These are phyloP conservation scores for Trichophyton simii DNA, from an alignment of 2,329 filamentous ascomycete genomes.

Conservation along the genomic window DNA sequence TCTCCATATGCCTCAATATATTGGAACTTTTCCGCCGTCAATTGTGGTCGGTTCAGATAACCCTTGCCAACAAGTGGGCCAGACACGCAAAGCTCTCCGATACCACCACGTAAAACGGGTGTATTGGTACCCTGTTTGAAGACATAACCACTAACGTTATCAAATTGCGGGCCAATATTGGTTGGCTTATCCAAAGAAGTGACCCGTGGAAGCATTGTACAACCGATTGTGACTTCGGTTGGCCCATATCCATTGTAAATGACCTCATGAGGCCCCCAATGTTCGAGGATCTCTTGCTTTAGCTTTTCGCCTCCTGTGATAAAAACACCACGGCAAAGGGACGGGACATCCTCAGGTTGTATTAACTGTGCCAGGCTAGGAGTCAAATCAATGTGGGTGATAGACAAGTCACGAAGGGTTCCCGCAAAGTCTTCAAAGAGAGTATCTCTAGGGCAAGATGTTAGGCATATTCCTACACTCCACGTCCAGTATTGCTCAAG, in stretches of 20 bases:
- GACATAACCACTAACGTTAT: conserved; percentile 76
- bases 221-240: conserved; percentile 84
- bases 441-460: conserved; percentile 68
- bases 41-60: conserved; percentile 67
- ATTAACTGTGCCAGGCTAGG: conserved; percentile 72
- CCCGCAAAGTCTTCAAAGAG: conserved; percentile 71
- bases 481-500: conserved; percentile 93
- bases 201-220: conserved; percentile 78
- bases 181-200: conserved; percentile 64
- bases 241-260: conserved; percentile 92
- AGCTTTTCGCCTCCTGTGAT: conserved; percentile 85
- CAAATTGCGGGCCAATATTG: conserved; percentile 78
- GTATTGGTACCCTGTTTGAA: conserved; percentile 55
- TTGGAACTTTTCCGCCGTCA: conserved; percentile 67
- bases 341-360: conserved; percentile 68
- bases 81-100: conserved; percentile 81
- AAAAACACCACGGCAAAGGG: conserved; percentile 69
- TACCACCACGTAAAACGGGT: conserved; percentile 62
- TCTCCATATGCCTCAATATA: conserved; percentile 45
- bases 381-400: conserved; percentile 86
- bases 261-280: conserved; percentile 65
- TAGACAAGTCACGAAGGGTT: conserved; percentile 56
- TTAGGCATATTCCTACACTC: conserved; percentile 76
- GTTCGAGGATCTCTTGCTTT: conserved; percentile 77
- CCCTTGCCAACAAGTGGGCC: conserved; percentile 80